Base-by-base conservation (phyloP, 306 rosid genomes). In the Gastrolobium bilobum region DNA sequence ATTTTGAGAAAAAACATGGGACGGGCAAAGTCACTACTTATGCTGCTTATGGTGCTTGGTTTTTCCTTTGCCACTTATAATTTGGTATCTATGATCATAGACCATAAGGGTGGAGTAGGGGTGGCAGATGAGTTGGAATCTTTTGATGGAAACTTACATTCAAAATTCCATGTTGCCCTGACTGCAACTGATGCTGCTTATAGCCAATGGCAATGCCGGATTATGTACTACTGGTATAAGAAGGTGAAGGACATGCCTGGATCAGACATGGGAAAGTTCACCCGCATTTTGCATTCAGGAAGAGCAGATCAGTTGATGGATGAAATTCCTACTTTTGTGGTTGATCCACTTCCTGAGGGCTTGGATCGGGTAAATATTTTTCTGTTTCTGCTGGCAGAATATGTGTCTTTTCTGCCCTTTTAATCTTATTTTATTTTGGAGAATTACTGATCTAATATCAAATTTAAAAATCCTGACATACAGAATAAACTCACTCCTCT, bases 131-230 rank as follows among this genome's bases (percentile, higher is more conserved):
- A 82, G 52, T 66, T 74, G 66, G 89, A 81, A 48, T 62, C 8
- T 60, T 63, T 57, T 40, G 85, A 63, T 86, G 29, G 46, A n/a
- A 66, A 66, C 11, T 73, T 78, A 6, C 68, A 77, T 67, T 10
- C 51, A 4, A 92, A 92, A 46, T 94, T 46, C 64, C 98, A 94
- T 71, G 97, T 94, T 61, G 96, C 91, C 6, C 71, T 94, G 62
- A 94, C 98, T 4, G 91, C 98, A n/a, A 92, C 97, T 11, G 97
- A 92, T 90, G 85, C 97, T 81, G 84, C 92, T 81, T 92, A 94
- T 29, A 90, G 96, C 81, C 98, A 94, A 81, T 94, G 98, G 97
- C 97, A 94, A 85, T 92, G 94, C 71, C 81, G 98, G 87, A 92
- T 94, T 35, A 92, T 92, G 98, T 94, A 92, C 71, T 92, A 92